These are phyloP conservation scores for Verticillium isaacii DNA, from an alignment of 2,329 filamentous ascomycete genomes.

Conservation along the genomic window DNA sequence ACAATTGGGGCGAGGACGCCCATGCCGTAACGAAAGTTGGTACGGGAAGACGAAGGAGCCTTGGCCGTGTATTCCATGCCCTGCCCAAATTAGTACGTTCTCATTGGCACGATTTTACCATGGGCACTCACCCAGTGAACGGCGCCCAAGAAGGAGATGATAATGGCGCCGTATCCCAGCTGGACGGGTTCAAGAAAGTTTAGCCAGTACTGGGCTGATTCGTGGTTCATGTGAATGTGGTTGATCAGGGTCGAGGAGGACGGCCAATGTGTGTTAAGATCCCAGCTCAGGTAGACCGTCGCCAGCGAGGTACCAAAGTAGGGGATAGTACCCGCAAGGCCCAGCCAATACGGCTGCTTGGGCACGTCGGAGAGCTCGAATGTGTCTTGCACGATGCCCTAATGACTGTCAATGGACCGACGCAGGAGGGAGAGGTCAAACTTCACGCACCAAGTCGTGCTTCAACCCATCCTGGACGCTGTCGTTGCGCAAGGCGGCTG, in stretches of 20 bases:
- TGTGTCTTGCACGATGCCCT: slow-evolving; percentile 65
- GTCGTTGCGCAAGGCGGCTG: slow-evolving; percentile 14
- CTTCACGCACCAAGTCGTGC: slow-evolving; percentile 51
- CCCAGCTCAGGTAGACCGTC: slow-evolving; percentile 77
- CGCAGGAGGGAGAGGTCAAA: not conserved
- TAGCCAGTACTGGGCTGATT: slow-evolving; percentile 68
- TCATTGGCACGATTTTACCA: not conserved
- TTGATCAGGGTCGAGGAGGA: slow-evolving; percentile 61
- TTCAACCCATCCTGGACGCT: slow-evolving; percentile 30
- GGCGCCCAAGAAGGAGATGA: slow-evolving; percentile 89
- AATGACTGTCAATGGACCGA: slow-evolving; percentile 4
- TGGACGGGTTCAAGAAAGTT: slow-evolving; percentile 80
- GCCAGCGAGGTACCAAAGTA: slow-evolving; percentile 81
- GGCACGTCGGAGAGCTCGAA: slow-evolving; percentile 63
- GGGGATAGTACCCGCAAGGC: slow-evolving; percentile 74
- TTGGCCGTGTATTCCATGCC: slow-evolving; percentile 78
- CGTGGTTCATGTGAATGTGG: slow-evolving; percentile 59
- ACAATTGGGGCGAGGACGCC: slow-evolving; percentile 74
- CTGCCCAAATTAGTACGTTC: slow-evolving; percentile 16
- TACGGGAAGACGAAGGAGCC: slow-evolving; percentile 55
- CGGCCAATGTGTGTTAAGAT: slow-evolving; percentile 65
- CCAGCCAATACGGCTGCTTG: slow-evolving; percentile 61
- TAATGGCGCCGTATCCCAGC: slow-evolving; percentile 85
- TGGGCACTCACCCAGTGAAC: slow-evolving; percentile 67
- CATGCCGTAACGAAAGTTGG: slow-evolving; percentile 76